Evolutionary conservation across 2,329 filamentous ascomycete genomes (phyloP).

Genomic region (Teratosphaeria nubilosa): DNA sequence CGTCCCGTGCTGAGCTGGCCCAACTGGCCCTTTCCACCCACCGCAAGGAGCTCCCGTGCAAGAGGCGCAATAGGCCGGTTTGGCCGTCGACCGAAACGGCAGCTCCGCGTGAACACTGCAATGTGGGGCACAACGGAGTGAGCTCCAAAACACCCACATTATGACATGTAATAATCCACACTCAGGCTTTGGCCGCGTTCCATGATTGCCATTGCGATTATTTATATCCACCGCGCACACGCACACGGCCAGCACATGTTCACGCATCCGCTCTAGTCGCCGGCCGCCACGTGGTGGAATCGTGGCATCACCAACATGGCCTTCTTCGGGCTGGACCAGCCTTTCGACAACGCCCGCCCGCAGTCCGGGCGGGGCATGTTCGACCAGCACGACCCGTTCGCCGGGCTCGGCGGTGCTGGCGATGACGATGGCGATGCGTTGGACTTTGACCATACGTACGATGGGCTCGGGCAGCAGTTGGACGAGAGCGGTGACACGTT

Average conservation of each 20-base stretch:
- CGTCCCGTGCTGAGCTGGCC: not conserved
- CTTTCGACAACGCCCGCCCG: conserved; percentile 52
- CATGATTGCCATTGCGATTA: no score
- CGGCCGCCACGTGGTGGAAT: not conserved
- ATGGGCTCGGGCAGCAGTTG: conserved; percentile 82
- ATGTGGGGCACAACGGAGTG: not conserved
- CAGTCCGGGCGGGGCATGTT: conserved; percentile 49
- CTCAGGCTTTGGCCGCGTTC: no score
- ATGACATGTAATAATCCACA: no score
- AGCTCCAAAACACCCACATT: not conserved
- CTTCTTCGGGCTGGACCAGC: conserved; percentile 81
- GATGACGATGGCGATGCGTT: conserved; percentile 45
- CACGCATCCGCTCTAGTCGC: not conserved
- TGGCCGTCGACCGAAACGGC: not conserved
- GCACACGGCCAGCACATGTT: not conserved
- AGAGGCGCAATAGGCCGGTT: not conserved
- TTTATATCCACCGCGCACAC: not conserved
- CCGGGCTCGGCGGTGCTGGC: conserved; percentile 55
- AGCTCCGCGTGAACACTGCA: not conserved
- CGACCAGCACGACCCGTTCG: conserved; percentile 75
- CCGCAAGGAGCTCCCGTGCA: not conserved
- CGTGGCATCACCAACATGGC: conserved; percentile 47
- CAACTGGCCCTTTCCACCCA: not conserved
- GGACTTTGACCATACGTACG: conserved; percentile 96
- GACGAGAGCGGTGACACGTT: conserved; percentile 88